phyloP scores from a whole-genome alignment of 257 asterid species.

The Gentiana macrophylla region DNA sequence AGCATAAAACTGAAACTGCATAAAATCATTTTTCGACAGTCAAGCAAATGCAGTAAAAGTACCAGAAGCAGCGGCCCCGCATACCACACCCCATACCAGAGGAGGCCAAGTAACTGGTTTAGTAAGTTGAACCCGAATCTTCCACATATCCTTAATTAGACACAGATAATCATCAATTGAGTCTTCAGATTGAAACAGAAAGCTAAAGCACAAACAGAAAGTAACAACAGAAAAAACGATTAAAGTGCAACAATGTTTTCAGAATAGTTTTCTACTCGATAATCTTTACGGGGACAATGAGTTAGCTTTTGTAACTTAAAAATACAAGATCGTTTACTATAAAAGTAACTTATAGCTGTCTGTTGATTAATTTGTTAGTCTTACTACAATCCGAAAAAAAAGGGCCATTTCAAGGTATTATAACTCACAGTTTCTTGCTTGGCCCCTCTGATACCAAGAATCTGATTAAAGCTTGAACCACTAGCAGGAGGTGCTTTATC shows the following conservation, averaged over 20 bases:
- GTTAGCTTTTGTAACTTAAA: too few species aligned
- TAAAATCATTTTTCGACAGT: neutral
- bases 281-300: too few species aligned
- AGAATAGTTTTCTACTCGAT: neutral
- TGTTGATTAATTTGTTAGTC: too few species aligned
- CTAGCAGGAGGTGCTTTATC: slow-evolving; percentile 31
- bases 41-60: slow-evolving; percentile 8
- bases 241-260: neutral
- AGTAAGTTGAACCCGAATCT: slow-evolving; percentile 83
- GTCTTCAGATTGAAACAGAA: too few species aligned
- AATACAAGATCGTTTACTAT: too few species aligned
- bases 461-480: slow-evolving; percentile 41
- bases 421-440: slow-evolving; percentile 35
- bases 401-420: neutral
- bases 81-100: slow-evolving; percentile 93
- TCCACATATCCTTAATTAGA: slow-evolving; percentile 64
- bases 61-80: slow-evolving; percentile 99
- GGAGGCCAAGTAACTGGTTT: slow-evolving; percentile 99
- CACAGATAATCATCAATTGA: neutral
- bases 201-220: neutral
- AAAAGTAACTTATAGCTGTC: too few species aligned
- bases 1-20: too few species aligned
- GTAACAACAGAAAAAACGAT: neutral
- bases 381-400: too few species aligned
- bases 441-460: slow-evolving; percentile 51